Evolutionary conservation across 106 monocot species (phyloP).

Genomic region (Acanthochlamys bracteata): DNA sequence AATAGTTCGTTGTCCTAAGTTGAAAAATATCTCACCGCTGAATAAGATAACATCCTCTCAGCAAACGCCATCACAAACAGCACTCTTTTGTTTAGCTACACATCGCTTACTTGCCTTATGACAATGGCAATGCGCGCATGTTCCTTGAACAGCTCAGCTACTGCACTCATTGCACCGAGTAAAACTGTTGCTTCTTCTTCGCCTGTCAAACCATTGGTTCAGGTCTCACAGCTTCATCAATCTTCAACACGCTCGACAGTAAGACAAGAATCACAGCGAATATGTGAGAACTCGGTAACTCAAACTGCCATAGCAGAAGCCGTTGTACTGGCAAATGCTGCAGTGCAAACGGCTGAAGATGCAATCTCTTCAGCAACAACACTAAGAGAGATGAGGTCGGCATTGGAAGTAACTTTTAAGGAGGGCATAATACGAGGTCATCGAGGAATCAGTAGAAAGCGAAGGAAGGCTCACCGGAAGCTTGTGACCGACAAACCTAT

Average conservation of each 20-base stretch:
- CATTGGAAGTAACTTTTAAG: neutral
- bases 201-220: slow-evolving; percentile 11
- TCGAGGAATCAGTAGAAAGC: slow-evolving; percentile 16
- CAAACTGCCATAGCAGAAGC: slow-evolving; percentile 8
- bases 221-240: slow-evolving; percentile 15
- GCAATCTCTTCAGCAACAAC: slow-evolving; percentile 13
- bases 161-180: too few relatives aligned
- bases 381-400: neutral
- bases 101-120: neutral
- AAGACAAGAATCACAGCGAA: neutral
- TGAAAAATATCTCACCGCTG: slow-evolving; percentile 2
- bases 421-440: neutral
- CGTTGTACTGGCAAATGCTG: slow-evolving; percentile 19
- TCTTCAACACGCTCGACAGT: neutral
- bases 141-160: slow-evolving; percentile 16
- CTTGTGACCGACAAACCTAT: neutral
- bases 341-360: slow-evolving; percentile 16
- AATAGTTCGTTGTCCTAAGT: neutral
- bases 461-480: neutral
- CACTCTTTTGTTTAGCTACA: neutral
- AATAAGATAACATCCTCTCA: neutral
- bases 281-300: slow-evolving; percentile 9
- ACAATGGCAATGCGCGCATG: slow-evolving; percentile 19
- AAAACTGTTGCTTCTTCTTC: neutral
- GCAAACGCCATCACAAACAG: neutral